phyloP scores from a whole-genome alignment of 2,329 filamentous ascomycete genomes.

The Clarireedia sp. region DNA sequence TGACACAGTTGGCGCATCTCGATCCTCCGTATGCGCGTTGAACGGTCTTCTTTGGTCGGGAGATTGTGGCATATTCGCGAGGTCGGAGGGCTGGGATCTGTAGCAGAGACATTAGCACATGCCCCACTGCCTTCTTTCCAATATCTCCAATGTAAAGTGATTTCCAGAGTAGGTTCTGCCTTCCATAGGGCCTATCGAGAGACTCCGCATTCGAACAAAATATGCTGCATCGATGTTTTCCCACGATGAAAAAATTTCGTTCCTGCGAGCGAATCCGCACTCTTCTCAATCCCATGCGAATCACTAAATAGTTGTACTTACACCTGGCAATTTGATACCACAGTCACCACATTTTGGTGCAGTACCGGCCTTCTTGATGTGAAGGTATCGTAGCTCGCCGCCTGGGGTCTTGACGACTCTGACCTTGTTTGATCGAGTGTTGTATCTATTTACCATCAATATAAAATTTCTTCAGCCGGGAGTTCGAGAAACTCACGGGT shows the following conservation, averaged over 20 bases:
- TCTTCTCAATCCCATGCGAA: not conserved
- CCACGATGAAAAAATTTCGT: not conserved
- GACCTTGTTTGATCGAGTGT: slow-evolving; percentile 96
- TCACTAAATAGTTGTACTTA: slow-evolving; percentile 50
- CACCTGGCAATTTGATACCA: slow-evolving; percentile 91
- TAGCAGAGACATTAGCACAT: slow-evolving; percentile 25
- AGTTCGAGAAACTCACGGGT: slow-evolving; percentile 51
- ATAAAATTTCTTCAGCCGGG: slow-evolving; percentile 7
- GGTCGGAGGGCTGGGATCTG: slow-evolving; percentile 94
- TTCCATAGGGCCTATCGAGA: no score
- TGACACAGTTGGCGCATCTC: slow-evolving; percentile 97
- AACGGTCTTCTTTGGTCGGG: slow-evolving; percentile 98
- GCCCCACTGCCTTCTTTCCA: not conserved
- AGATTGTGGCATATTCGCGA: slow-evolving; percentile 94
- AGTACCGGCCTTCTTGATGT: slow-evolving; percentile 99
- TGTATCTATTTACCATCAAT: slow-evolving; percentile 59
- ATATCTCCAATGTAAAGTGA: not conserved
- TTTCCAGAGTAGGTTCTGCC: not conserved
- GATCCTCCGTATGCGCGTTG: slow-evolving; percentile 97
- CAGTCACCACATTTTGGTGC: slow-evolving; percentile 99
- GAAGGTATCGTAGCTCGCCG: slow-evolving; percentile 88
- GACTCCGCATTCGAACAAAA: no score
- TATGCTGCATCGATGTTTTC: no score
- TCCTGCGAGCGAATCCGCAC: not conserved
- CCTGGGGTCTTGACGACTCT: slow-evolving; percentile 94